Evolutionary conservation across 2,329 filamentous ascomycete genomes (phyloP), one percentile per base, ranked within the genome.

Genomic region (Colletotrichum tamarilloi): DNA sequence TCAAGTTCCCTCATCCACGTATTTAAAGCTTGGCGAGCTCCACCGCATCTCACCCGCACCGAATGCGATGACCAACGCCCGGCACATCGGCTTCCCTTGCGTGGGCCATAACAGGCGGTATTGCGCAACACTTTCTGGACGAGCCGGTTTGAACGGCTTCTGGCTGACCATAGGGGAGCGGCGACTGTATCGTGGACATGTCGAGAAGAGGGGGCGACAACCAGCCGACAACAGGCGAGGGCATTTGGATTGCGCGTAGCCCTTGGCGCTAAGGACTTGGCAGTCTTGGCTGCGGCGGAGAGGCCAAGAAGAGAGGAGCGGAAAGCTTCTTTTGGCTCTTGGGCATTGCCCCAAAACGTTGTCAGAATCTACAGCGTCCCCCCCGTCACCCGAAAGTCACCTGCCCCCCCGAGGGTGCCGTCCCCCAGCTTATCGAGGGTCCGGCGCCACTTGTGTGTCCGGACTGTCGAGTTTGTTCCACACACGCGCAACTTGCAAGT

Each of bases 201-300:
- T 58, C n/a, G 42, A 64, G 60, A 62, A 73, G 66, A 65, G 59
- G 30, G 69, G 70, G 46, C 14, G 32, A 35, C 32, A n/a, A 5
- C 32, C 12, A 16, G 28, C 11, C 11, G 42, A 52, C 59, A 56
- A 46, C 70, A 70, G 70, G 62, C 67, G 60, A 58, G 30, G n/a
- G 42, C 30, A 30, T 63, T 69, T 63, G 66, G 70, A 63, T 73
- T 70, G 70, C 70, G 70, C 70, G 70, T 73, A 70, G 67, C 59
- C 67, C 70, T 73, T 62, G 70, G 67, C 70, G 67, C 70, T 69
- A 70, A 73, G 70, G 55, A 1, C 60, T 60, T 70, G 70, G 70
- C 60, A n/a, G 70, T 70, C 70, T 73, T 73, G 70, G 70, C 70
- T 73, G 70, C 70, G 70, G 70, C 70, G 70, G 70, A 73, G 70